These are phyloP conservation scores for Colletotrichum aenigma DNA, from an alignment of 2,329 filamentous ascomycete genomes.

Conservation along the genomic window DNA sequence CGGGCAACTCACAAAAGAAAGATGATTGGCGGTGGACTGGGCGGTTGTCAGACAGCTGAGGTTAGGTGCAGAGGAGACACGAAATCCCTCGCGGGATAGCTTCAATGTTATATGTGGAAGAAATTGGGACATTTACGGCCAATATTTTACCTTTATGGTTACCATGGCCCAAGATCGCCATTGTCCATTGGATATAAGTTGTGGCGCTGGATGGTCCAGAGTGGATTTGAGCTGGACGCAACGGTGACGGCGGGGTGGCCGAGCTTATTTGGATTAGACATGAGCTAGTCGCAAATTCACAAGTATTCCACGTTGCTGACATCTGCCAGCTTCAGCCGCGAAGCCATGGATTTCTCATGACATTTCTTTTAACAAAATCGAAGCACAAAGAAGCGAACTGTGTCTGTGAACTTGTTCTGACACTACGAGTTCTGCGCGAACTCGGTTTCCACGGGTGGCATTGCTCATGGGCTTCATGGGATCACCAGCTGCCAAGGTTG, in stretches of 20 bases:
- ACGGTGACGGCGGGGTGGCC: neutral
- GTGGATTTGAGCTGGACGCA: neutral
- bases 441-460: neutral
- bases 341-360: neutral
- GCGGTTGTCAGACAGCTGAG: neutral
- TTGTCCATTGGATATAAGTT: neutral
- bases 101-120: neutral
- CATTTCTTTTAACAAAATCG: neutral
- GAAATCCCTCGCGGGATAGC: neutral
- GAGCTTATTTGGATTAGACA: neutral
- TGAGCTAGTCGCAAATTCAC: neutral
- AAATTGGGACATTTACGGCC: neutral
- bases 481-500: neutral
- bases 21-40: neutral
- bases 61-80: neutral
- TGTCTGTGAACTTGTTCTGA: no score
- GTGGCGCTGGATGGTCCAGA: neutral
- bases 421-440: neutral
- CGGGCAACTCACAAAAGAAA: neutral
- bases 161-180: neutral
- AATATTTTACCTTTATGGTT: neutral
- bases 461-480: neutral
- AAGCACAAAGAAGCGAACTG: no score
- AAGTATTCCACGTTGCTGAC: neutral
- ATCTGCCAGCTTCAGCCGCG: neutral